phyloP scores from a whole-genome alignment of 192 early-diverging fungal genomes.

The Coemansia sp. region DNA sequence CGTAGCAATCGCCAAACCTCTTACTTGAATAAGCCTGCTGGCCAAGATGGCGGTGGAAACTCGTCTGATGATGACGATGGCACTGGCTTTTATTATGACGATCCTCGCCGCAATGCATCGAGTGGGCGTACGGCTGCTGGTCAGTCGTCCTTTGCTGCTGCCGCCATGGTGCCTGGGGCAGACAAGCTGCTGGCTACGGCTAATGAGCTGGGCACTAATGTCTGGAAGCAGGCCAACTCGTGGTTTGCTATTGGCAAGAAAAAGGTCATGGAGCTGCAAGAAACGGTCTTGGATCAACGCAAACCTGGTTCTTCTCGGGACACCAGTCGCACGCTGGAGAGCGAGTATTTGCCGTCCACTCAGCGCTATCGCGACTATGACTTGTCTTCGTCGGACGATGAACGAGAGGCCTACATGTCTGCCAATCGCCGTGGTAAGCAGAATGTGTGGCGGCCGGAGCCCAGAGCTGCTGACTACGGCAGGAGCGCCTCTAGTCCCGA shows the following conservation, averaged over 20 bases:
- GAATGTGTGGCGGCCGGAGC: not conserved
- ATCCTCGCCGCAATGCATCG: constrained; percentile 3
- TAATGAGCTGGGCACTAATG: constrained; percentile 44
- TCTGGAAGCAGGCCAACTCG: constrained; percentile 55
- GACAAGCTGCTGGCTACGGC: constrained; percentile 48
- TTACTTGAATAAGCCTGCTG: constrained; percentile 12
- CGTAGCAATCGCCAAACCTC: not conserved
- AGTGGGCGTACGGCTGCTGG: not conserved
- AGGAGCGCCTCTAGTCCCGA: not conserved
- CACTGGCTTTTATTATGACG: constrained; percentile 12
- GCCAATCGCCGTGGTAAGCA: constrained; percentile 20
- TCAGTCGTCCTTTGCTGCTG: not conserved
- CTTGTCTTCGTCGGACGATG: constrained; percentile 30
- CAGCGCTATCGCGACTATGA: constrained; percentile 30
- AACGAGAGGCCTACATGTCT: constrained; percentile 29
- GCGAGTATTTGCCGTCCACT: constrained; percentile 5
- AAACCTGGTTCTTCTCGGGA: not conserved
- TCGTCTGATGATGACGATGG: constrained; percentile 27
- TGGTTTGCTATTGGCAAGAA: constrained; percentile 55
- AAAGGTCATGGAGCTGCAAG: constrained; percentile 52
- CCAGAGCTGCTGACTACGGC: not conserved
- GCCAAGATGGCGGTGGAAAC: not conserved
- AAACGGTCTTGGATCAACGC: constrained; percentile 37
- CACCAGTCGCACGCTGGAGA: not conserved
- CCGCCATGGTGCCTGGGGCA: constrained; percentile 9